Conservation (phyloP, 108 stramenopile genomes). For the Cyclotella sp. region DNA sequence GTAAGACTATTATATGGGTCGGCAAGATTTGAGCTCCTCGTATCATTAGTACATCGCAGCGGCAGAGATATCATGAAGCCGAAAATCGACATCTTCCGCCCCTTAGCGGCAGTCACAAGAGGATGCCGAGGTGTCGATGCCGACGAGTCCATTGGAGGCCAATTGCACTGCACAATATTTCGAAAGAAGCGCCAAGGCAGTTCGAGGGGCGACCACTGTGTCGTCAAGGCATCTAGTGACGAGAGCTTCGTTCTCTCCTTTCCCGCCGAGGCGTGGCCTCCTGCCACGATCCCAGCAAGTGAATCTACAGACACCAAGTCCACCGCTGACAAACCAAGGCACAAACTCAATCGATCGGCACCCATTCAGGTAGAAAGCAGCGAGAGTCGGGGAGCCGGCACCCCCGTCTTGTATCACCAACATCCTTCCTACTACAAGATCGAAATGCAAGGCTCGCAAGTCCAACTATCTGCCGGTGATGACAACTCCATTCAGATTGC, state of each 20-base stretch:
- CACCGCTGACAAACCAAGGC: neutral
- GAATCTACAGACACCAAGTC: constrained; percentile 25
- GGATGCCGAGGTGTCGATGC: neutral
- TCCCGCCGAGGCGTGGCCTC: constrained; percentile 20
- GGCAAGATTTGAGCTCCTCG: no score
- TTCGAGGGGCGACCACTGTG: neutral
- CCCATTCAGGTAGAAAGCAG: constrained; percentile 19
- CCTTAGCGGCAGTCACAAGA: constrained; percentile 15
- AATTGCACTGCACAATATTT: constrained; percentile 7
- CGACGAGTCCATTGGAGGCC: neutral
- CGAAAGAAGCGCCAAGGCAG: constrained; percentile 6
- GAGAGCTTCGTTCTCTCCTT: constrained; percentile 18
- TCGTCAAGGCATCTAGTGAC: neutral
- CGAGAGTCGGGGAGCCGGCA: constrained; percentile 15
- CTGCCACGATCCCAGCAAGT: constrained; percentile 9
- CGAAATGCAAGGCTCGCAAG: constrained; percentile 19
- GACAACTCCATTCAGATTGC: constrained; percentile 24
- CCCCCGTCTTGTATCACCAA: neutral
- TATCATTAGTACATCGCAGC: no score
- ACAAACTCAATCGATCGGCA: constrained; percentile 4
- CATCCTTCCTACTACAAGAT: constrained; percentile 35
- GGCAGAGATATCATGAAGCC: neutral
- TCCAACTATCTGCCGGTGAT: constrained; percentile 26
- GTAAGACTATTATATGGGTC: no score
- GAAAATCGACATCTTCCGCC: constrained; percentile 19